Conservation (phyloP, 805 yeast species). For the Debaryomyces castellii region DNA sequence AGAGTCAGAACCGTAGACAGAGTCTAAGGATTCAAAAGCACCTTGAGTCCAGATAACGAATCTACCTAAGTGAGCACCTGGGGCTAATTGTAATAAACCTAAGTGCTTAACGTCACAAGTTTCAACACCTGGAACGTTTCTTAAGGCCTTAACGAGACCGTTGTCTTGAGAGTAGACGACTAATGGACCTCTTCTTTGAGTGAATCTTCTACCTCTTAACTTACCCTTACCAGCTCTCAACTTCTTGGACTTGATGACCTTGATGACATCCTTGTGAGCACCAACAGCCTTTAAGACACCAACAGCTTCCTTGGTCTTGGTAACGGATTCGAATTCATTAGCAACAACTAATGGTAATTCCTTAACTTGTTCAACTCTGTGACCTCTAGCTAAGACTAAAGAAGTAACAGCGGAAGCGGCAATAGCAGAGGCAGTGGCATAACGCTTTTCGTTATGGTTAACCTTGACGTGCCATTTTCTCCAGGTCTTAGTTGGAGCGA, state of each 20-base stretch:
- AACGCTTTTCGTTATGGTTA: constrained; percentile 99
- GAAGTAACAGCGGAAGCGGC: constrained; percentile 99
- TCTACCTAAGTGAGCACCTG: constrained; percentile 99
- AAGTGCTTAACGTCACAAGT: constrained; percentile 88
- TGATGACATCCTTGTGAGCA: constrained; percentile 97
- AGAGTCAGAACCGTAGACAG: constrained; percentile 93
- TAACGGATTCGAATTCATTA: constrained; percentile 85
- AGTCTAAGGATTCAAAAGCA: constrained; percentile 95
- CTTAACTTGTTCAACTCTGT: constrained; percentile 97
- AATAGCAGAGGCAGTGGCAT: constrained; percentile 99
- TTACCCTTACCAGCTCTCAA: constrained; percentile 99
- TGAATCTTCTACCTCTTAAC: constrained; percentile 98
- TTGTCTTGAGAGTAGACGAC: constrained; percentile 98
- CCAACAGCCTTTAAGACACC: constrained; percentile 98
- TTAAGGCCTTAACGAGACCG: constrained; percentile 97
- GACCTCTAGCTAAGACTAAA: constrained; percentile 99
- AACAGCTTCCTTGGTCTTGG: constrained; percentile 98
- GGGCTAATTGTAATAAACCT: constrained; percentile 97
- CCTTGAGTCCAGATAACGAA: constrained; percentile 99
- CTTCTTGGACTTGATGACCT: constrained; percentile 98
- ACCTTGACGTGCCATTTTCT: constrained; percentile 99
- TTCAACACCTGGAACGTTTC: constrained; percentile 99
- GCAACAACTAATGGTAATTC: constrained; percentile 98
- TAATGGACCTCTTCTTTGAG: constrained; percentile 99
- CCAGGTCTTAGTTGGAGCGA: constrained; percentile 99